These are phyloP conservation scores for Toxicodendron radicans DNA, from an alignment of 345 rosid genomes.

Conservation along the genomic window DNA sequence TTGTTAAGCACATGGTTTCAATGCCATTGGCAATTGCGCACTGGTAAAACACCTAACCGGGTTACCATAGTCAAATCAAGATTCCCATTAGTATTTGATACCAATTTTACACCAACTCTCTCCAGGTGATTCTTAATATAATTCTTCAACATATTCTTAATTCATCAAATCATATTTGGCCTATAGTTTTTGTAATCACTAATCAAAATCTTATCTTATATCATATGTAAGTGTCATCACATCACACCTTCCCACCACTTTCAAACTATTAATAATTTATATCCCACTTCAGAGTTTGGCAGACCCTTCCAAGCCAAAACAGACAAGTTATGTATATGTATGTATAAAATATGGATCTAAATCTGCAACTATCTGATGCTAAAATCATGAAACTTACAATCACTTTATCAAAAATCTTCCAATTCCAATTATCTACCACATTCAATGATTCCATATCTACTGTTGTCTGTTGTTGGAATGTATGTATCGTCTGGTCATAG, in stretches of 20 bases:
- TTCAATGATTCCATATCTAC: background rate
- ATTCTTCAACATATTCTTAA: background rate
- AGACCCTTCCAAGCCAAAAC: background rate
- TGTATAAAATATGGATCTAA: too few species aligned
- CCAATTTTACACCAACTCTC: background rate
- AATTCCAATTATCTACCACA: background rate
- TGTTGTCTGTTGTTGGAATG: background rate
- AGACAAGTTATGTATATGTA: too few species aligned
- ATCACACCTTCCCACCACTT: too few species aligned
- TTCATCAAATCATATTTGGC: too few species aligned
- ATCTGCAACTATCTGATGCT: background rate
- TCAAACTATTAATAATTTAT: too few species aligned
- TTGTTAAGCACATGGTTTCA: background rate
- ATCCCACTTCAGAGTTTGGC: background rate
- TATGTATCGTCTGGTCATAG: background rate
- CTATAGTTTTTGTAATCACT: too few species aligned
- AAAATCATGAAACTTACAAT: conserved; percentile 19
- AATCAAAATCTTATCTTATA: background rate
- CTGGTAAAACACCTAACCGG: conserved; percentile 20
- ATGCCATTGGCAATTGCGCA: background rate
- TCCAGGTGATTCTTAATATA: background rate
- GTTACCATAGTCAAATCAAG: conserved; percentile 30
- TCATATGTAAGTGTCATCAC: background rate
- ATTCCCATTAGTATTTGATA: conserved; percentile 10
- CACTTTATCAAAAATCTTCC: background rate